Evolutionary conservation across 2,329 filamentous ascomycete genomes (phyloP).

Genomic region (Madurella fahalii): DNA sequence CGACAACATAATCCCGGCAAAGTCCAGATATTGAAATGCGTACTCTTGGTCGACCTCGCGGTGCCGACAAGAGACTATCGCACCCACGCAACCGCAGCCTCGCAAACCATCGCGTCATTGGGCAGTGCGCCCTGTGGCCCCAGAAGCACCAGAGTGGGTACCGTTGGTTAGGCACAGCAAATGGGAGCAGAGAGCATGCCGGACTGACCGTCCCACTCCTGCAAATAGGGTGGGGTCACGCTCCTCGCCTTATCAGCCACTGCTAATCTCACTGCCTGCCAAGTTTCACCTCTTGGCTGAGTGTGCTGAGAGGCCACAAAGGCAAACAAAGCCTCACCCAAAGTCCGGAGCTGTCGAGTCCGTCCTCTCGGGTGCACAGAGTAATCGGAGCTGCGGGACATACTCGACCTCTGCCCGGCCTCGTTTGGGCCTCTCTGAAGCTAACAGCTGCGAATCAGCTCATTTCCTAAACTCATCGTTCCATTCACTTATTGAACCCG

Average conservation of each 20-base stretch:
- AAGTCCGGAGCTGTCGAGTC: constrained; percentile 1
- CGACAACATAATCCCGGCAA: too few species aligned
- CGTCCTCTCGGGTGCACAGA: not conserved
- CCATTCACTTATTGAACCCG: not conserved
- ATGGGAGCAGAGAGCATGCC: not conserved
- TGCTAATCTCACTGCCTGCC: constrained; percentile 3
- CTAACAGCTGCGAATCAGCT: constrained; percentile 5
- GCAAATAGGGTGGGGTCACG: constrained; percentile 4
- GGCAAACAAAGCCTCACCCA: constrained; percentile 20
- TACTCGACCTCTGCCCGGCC: not conserved
- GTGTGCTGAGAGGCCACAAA: constrained; percentile 10
- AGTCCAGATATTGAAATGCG: too few species aligned
- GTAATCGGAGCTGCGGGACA: not conserved
- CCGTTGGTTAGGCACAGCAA: not conserved
- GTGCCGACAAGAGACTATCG: too few species aligned
- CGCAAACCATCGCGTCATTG: not conserved
- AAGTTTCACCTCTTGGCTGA: constrained; percentile 1
- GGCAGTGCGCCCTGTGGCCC: not conserved
- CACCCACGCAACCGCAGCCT: too few species aligned
- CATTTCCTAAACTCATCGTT: constrained; percentile 2
- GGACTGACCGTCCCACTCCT: not conserved
- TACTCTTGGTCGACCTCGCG: too few species aligned
- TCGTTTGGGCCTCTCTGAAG: not conserved
- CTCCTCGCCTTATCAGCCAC: not conserved
- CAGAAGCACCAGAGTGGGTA: too few species aligned